These are phyloP conservation scores for Colletotrichum salicis DNA, from an alignment of 2,329 filamentous ascomycete genomes.

Conservation along the genomic window DNA sequence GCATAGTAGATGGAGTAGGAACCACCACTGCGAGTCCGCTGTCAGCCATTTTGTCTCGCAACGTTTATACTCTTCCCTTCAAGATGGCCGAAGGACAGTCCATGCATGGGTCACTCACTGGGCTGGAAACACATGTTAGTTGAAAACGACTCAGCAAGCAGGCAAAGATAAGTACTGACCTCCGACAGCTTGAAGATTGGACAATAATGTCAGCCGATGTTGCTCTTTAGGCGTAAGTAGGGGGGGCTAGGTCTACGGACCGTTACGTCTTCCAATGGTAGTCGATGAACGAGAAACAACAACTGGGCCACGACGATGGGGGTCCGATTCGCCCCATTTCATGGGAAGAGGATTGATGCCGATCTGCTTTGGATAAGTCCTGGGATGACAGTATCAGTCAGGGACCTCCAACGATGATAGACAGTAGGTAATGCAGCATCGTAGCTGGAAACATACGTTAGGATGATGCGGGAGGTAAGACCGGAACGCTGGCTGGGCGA, in stretches of 20 bases:
- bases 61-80: background rate
- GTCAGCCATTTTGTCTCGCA: background rate
- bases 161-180: slow-evolving; percentile 51
- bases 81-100: background rate
- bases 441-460: slow-evolving; percentile 54
- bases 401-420: background rate
- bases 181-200: slow-evolving; percentile 62
- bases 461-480: slow-evolving; percentile 65
- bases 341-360: slow-evolving; percentile 92
- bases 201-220: slow-evolving; percentile 1
- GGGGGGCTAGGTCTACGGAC: slow-evolving; percentile 55
- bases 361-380: slow-evolving; percentile 91
- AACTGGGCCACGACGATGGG: slow-evolving; percentile 82
- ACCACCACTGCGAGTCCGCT: slow-evolving; percentile 67
- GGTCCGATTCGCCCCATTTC: slow-evolving; percentile 86
- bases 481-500: slow-evolving; percentile 52
- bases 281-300: slow-evolving; percentile 82
- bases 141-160: slow-evolving; percentile 2
- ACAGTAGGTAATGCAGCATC: background rate
- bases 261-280: slow-evolving; percentile 84
- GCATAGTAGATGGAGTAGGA: slow-evolving; percentile 98
- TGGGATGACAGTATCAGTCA: slow-evolving; percentile 39
- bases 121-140: slow-evolving; percentile 46
- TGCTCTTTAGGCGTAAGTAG: slow-evolving; percentile 35
- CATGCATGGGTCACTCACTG: slow-evolving; percentile 43